A percentile compares a stretch with the other conserved stretches of the same genome.
These are phyloP conservation scores for Tulasnella sp. DNA, from an alignment of 768 basidiomycete genomes.

Conservation along the genomic window DNA sequence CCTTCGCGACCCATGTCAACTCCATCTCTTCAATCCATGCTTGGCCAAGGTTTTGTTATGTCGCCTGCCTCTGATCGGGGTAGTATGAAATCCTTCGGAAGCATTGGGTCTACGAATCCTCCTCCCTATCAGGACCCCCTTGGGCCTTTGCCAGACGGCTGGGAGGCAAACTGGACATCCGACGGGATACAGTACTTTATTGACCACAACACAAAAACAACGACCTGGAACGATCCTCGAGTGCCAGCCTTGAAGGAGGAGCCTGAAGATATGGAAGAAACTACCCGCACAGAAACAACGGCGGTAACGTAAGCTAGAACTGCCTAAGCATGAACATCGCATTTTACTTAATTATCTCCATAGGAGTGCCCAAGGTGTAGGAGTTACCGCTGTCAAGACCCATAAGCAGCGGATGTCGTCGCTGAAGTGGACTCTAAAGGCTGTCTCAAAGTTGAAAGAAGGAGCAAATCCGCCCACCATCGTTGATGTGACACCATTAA, in stretches of 20 bases:
- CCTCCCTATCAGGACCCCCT: conserved; percentile 48
- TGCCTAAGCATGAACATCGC: not conserved
- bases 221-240: conserved; percentile 99
- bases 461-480: conserved; percentile 20
- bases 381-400: not conserved
- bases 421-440: conserved; percentile 6
- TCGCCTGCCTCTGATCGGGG: not conserved
- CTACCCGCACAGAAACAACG: not conserved
- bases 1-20: not conserved
- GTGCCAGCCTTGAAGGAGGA: conserved; percentile 85
- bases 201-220: conserved; percentile 99
- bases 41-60: not conserved
- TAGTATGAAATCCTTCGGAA: not conserved
- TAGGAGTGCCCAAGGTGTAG: not conserved
- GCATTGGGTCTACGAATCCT: not conserved
- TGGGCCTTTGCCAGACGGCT: conserved; percentile 94
- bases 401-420: conserved; percentile 13
- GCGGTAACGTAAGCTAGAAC: not conserved
- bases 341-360: not conserved
- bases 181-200: conserved; percentile 99
- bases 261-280: not conserved
- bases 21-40: not conserved
- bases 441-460: conserved; percentile 23
- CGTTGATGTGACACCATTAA: conserved; percentile 15
- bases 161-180: conserved; percentile 99